phyloP scores from a whole-genome alignment of 352 stramenopile species.

The Pythium volutum region DNA sequence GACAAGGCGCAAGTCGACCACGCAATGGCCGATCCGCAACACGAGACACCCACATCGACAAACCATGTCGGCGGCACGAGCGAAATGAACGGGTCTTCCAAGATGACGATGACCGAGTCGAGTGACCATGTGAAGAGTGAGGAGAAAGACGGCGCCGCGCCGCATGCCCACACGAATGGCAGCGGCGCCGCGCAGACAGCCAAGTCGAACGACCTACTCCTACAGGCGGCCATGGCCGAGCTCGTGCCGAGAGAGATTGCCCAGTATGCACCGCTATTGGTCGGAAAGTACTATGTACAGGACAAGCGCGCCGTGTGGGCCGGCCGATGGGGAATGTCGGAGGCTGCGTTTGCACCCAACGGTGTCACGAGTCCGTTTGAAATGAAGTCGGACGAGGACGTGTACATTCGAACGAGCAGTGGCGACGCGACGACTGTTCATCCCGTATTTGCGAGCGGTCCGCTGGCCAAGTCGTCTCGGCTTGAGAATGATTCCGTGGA shows the following conservation, averaged over 20 bases:
- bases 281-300: constrained; percentile 84
- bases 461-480: constrained; percentile 53
- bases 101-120: not conserved
- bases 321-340: constrained; percentile 81
- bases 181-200: not conserved
- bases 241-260: constrained; percentile 54
- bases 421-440: constrained; percentile 39
- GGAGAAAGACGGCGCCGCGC: not conserved
- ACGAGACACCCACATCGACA: constrained; percentile 2
- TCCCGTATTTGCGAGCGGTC: constrained; percentile 40
- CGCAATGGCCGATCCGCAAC: constrained; percentile 23
- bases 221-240: constrained; percentile 20
- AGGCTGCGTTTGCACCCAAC: constrained; percentile 69
- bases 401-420: constrained; percentile 47
- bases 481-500: constrained; percentile 35
- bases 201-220: constrained; percentile 6
- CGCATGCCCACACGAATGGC: constrained; percentile 6
- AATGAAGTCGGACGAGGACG: constrained; percentile 85
- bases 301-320: constrained; percentile 79
- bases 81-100: constrained; percentile 8
- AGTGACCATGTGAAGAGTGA: not conserved
- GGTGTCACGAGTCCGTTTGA: constrained; percentile 81
- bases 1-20: not conserved
- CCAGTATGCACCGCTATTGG: constrained; percentile 67
- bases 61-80: constrained; percentile 3